phyloP scores from a whole-genome alignment of 495 filamentous ascomycete species.

The Trichoderma parareesei region DNA sequence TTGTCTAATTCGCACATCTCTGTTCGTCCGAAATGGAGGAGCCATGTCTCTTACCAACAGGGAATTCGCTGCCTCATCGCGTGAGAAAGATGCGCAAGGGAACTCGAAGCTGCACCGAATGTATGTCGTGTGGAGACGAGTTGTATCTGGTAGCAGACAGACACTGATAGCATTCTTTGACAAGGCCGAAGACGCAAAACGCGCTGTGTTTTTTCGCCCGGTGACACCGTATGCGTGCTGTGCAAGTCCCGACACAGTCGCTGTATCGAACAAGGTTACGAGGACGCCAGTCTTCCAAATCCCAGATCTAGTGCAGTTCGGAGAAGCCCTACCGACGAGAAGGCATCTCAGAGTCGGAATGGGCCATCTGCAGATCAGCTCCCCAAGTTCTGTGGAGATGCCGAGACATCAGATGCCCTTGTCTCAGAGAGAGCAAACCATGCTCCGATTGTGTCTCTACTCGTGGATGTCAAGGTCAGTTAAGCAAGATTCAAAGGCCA shows the following conservation, averaged over 20 bases:
- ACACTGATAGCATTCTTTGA: neutral
- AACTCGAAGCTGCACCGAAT: constrained; percentile 15
- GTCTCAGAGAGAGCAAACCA: neutral
- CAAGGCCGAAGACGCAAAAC: constrained; percentile 15
- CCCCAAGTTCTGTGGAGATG: neutral
- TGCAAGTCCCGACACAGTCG: constrained; percentile 7
- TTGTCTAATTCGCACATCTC: neutral
- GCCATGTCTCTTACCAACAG: neutral
- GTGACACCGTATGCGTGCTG: constrained; percentile 5
- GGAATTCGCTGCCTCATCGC: neutral
- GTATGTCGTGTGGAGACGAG: neutral
- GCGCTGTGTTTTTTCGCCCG: constrained; percentile 8
- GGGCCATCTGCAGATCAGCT: neutral
- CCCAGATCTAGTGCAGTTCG: neutral
- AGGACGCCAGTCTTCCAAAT: neutral
- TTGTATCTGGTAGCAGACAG: too few relatives aligned
- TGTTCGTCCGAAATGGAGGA: neutral
- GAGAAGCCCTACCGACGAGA: neutral
- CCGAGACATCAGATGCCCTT: neutral
- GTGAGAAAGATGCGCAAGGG: constrained; percentile 14
- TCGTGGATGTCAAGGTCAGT: neutral
- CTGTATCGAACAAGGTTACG: constrained; percentile 13
- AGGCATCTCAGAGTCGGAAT: neutral
- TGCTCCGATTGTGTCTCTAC: neutral
- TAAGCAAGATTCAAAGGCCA: neutral